Percentiles rank a stretch among this genome's conserved stretches.
Conservation (phyloP, 441 rosid genomes). For the Manihot esculenta region DNA sequence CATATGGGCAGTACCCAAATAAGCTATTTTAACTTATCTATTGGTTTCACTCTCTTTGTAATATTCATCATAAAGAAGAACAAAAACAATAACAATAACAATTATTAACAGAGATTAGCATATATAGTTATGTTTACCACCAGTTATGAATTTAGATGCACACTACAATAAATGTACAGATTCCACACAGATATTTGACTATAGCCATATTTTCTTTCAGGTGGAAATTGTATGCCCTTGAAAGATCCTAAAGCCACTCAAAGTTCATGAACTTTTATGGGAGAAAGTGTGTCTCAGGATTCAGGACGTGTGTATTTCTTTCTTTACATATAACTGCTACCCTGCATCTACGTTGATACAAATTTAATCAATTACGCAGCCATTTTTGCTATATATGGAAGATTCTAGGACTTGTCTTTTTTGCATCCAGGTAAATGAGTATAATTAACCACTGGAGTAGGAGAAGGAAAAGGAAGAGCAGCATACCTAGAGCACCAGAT, state of each 20-base stretch:
- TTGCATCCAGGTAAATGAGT: neutral
- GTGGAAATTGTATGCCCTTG: neutral
- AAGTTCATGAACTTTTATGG: neutral
- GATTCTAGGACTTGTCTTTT: no score
- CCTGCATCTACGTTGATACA: neutral
- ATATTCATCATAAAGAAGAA: neutral
- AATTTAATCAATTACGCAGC: no score
- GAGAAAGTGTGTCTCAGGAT: neutral
- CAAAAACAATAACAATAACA: neutral
- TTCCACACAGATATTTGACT: no score
- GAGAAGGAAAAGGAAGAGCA: neutral
- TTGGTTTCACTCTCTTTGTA: neutral
- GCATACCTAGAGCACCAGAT: conserved; percentile 56
- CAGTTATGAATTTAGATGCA: neutral
- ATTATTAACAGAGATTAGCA: neutral
- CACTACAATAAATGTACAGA: neutral
- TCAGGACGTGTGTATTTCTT: neutral
- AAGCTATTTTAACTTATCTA: neutral
- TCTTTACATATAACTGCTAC: neutral
- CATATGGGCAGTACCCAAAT: neutral
- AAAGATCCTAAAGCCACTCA: neutral
- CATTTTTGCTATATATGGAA: no score
- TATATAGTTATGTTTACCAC: neutral
- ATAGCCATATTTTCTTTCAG: neutral
- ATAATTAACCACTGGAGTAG: neutral